Conservation (phyloP, 352 stramenopile genomes). For the Stephanocyclus meneghinianus region DNA sequence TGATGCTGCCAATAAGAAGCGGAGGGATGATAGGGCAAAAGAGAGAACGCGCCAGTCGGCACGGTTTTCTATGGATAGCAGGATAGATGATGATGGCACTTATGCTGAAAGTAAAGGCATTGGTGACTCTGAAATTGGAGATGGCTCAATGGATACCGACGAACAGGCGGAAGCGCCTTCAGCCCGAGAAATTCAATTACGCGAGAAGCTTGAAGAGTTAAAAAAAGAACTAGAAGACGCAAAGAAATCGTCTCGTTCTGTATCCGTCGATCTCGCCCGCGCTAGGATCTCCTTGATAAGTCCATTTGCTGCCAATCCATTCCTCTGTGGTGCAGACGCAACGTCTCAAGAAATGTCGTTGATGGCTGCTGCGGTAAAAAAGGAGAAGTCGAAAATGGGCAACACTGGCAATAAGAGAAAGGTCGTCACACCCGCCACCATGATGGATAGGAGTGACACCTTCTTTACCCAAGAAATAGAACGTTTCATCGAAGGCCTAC, state of each 20-base stretch:
- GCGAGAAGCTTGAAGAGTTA: conserved; percentile 54
- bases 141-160: conserved; percentile 24
- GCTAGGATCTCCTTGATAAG: conserved; percentile 63
- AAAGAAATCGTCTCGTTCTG: conserved; percentile 55
- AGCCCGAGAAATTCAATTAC: conserved; percentile 53
- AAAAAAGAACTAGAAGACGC: conserved; percentile 49
- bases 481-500: conserved; percentile 75
- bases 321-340: conserved; percentile 48
- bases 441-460: conserved; percentile 79
- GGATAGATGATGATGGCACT: conserved; percentile 11
- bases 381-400: conserved; percentile 80
- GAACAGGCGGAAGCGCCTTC: conserved; percentile 46
- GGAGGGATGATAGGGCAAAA: conserved; percentile 51
- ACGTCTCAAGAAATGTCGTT: conserved; percentile 58
- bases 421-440: conserved; percentile 71
- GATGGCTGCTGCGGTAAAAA: conserved; percentile 71
- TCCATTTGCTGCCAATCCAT: conserved; percentile 78
- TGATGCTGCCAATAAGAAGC: conserved; percentile 51
- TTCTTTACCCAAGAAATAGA: conserved; percentile 81
- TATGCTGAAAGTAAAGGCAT: conserved; percentile 16
- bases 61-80: conserved; percentile 24
- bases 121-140: conserved; percentile 17
- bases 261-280: conserved; percentile 62
- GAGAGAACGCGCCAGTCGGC: conserved; percentile 22
- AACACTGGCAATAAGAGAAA: conserved; percentile 81